A percentile compares a stretch with the other conserved stretches of the same genome.
phyloP scores from a whole-genome alignment of 208 protist species.

The Leishmania tarentolae region DNA sequence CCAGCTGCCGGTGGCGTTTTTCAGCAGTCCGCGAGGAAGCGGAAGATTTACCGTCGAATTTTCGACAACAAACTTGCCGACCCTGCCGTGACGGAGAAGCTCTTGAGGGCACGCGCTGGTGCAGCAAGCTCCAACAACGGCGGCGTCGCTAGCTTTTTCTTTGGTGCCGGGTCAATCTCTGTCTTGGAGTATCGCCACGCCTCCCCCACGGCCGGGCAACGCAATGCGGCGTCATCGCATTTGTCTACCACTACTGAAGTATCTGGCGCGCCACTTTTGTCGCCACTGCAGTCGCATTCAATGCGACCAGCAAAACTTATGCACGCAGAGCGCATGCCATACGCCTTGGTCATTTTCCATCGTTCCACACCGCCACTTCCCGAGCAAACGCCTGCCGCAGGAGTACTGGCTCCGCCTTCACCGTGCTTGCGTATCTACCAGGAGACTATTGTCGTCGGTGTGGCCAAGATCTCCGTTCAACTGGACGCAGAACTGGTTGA shows the following conservation, averaged over 20 bases:
- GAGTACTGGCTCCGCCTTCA: background rate
- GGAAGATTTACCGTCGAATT: slow-evolving; percentile 28
- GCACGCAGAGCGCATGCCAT: slow-evolving; percentile 32
- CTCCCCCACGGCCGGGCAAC: background rate
- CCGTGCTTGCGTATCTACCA: slow-evolving; percentile 12
- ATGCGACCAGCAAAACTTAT: slow-evolving; percentile 27
- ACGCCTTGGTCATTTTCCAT: slow-evolving; percentile 35
- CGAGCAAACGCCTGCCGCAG: background rate
- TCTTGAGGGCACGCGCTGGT: background rate
- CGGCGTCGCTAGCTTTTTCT: slow-evolving; percentile 16
- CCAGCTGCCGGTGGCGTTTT: slow-evolving; percentile 16
- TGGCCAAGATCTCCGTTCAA: slow-evolving; percentile 31
- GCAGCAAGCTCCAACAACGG: background rate
- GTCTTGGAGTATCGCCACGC: slow-evolving; percentile 35
- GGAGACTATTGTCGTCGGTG: slow-evolving; percentile 30
- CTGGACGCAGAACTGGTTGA: slow-evolving; percentile 27
- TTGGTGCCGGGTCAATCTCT: slow-evolving; percentile 29
- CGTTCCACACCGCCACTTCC: slow-evolving; percentile 18
- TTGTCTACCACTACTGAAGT: background rate
- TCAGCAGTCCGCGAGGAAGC: slow-evolving; percentile 28
- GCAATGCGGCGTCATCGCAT: background rate
- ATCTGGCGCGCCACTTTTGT: background rate
- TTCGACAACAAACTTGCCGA: slow-evolving; percentile 33
- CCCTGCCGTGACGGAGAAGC: slow-evolving; percentile 20
- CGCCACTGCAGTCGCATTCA: background rate